These are phyloP conservation scores for Rhododendron henanense DNA, from an alignment of 148 eudicot genomes.

Conservation along the genomic window DNA sequence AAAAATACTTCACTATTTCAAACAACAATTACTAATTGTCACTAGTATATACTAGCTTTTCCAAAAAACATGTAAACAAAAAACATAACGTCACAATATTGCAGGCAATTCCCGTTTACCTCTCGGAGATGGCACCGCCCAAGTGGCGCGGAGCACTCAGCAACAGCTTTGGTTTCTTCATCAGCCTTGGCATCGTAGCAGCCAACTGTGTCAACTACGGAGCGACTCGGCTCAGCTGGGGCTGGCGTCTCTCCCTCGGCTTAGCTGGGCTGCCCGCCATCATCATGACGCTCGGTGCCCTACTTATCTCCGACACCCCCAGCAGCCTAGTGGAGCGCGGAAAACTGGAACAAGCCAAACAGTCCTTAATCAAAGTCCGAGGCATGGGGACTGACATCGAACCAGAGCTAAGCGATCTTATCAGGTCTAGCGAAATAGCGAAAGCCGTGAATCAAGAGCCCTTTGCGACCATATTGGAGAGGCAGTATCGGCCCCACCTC, in stretches of 20 bases:
- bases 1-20: no score
- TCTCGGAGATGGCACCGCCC: constrained; percentile 45
- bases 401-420: constrained; percentile 31
- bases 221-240: constrained; percentile 23
- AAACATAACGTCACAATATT: not conserved
- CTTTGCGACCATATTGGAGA: constrained; percentile 33
- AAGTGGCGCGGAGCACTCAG: constrained; percentile 49
- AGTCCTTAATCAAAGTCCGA: constrained; percentile 24
- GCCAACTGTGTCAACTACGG: constrained; percentile 36
- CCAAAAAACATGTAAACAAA: no score
- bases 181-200: constrained; percentile 33
- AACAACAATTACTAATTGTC: no score
- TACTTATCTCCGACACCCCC: constrained; percentile 39
- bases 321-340: constrained; percentile 50
- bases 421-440: constrained; percentile 24
- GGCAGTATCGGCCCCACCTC: constrained; percentile 44
- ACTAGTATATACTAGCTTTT: no score
- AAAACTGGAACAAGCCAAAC: constrained; percentile 28
- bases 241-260: constrained; percentile 47
- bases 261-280: constrained; percentile 32
- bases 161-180: constrained; percentile 43
- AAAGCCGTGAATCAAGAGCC: constrained; percentile 26
- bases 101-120: constrained; percentile 41
- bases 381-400: constrained; percentile 27
- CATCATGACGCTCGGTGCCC: constrained; percentile 32